A percentile compares a stretch with the other conserved stretches of the same genome.
Evolutionary conservation across 768 basidiomycete genomes (phyloP).

Genomic region (Gymnopilus junonius): DNA sequence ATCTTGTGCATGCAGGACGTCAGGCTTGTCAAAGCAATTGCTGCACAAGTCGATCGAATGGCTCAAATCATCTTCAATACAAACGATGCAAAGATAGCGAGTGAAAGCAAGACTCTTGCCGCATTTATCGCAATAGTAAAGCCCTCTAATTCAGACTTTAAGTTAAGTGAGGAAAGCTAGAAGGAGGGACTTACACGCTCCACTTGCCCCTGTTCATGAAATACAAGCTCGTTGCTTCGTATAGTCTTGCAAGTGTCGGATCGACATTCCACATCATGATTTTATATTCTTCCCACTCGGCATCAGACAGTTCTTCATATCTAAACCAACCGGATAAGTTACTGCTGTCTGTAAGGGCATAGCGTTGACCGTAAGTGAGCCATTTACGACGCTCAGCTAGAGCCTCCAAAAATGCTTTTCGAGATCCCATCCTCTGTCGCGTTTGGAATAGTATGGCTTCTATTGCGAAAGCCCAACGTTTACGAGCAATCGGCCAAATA

Average conservation of each 20-base stretch:
- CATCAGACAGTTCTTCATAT: neutral
- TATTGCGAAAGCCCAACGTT: constrained; percentile 18
- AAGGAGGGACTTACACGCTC: neutral
- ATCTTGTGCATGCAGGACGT: neutral
- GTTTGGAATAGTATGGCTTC: constrained; percentile 8
- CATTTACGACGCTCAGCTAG: constrained; percentile 14
- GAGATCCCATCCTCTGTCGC: neutral
- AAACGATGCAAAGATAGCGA: constrained; percentile 16
- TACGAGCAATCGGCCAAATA: constrained; percentile 4
- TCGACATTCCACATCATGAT: neutral
- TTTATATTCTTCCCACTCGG: constrained; percentile 7
- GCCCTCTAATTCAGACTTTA: no score
- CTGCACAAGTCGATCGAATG: constrained; percentile 11
- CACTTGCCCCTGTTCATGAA: constrained; percentile 1
- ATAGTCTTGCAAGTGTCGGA: constrained; percentile 4
- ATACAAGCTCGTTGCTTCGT: constrained; percentile 6
- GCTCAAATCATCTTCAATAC: constrained; percentile 13
- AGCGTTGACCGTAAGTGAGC: constrained; percentile 6
- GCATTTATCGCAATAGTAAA: constrained; percentile 12
- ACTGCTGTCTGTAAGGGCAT: neutral
- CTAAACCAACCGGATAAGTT: neutral
- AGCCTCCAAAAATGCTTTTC: neutral
- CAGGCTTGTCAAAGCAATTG: constrained; percentile 11
- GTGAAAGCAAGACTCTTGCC: constrained; percentile 3
- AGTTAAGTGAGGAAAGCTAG: neutral